These are phyloP conservation scores for Rhodotorula kratochvilovae DNA, from an alignment of 768 basidiomycete genomes.

Conservation along the genomic window DNA sequence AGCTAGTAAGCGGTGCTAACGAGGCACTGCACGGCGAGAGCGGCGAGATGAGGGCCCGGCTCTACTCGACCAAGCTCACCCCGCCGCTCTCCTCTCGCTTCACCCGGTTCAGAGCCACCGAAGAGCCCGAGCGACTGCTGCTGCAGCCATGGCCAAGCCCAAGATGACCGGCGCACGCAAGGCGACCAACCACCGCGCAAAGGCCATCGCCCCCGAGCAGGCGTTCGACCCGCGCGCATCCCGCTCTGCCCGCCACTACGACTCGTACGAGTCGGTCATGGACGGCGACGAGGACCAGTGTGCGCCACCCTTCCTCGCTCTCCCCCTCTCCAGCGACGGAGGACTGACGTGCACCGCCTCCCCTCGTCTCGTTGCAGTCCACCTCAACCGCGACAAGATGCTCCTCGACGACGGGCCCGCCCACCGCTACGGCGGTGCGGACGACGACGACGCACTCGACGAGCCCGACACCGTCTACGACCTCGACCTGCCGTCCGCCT, in stretches of 20 bases:
- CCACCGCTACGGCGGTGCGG: neutral
- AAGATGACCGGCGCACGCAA: constrained; percentile 26
- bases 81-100: neutral
- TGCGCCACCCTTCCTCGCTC: neutral
- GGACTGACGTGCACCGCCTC: neutral
- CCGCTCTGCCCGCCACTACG: neutral
- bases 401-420: constrained; percentile 18
- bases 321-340: neutral
- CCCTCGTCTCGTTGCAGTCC: constrained; percentile 25
- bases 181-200: constrained; percentile 26
- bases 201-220: neutral
- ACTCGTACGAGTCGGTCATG: constrained; percentile 26
- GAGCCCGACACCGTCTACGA: constrained; percentile 37
- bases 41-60: too few species aligned
- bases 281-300: constrained; percentile 34
- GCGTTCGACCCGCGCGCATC: constrained; percentile 9
- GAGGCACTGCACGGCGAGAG: too few species aligned
- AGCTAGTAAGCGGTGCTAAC: too few species aligned
- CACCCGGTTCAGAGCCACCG: too few species aligned
- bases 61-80: neutral
- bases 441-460: constrained; percentile 25
- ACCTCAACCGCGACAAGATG: constrained; percentile 35
- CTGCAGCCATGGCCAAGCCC: constrained; percentile 1
- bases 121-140: too few species aligned
- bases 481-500: constrained; percentile 14